Evolutionary conservation across 2,329 filamentous ascomycete species (phyloP).

Genomic region (Pseudopyrenochaeta lycopersici): DNA sequence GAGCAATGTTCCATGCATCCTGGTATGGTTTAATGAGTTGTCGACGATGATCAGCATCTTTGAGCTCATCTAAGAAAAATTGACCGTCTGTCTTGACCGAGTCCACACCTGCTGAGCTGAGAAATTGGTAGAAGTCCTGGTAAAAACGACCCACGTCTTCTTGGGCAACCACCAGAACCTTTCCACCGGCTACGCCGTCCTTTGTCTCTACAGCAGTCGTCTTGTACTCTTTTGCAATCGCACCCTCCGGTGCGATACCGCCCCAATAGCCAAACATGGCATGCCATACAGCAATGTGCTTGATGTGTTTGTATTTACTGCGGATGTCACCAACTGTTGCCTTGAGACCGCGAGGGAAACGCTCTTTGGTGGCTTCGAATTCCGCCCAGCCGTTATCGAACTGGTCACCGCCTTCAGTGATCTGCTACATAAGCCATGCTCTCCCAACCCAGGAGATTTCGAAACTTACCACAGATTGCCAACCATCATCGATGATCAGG

Average conservation of each 20-base stretch:
- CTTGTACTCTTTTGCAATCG: conserved; percentile 80
- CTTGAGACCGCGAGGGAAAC: conserved; percentile 83
- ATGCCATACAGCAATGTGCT: conserved; percentile 94
- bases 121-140: conserved; percentile 88
- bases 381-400: conserved; percentile 68
- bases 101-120: conserved; percentile 77
- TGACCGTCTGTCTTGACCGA: conserved; percentile 94
- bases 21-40: conserved; percentile 79
- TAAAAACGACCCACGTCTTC: conserved; percentile 82
- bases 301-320: conserved; percentile 73
- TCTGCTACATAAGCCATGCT: conserved; percentile 7
- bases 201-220: conserved; percentile 69
- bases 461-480: conserved; percentile 58
- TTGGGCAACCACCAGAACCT: conserved; percentile 76
- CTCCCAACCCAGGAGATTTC: neutral
- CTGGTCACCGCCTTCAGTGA: conserved; percentile 58
- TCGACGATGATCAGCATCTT: conserved; percentile 73
- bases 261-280: conserved; percentile 75
- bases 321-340: conserved; percentile 75
- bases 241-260: conserved; percentile 77
- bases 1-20: conserved; percentile 83
- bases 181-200: conserved; percentile 66
- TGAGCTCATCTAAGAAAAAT: conserved; percentile 83
- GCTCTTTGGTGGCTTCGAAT: conserved; percentile 83
- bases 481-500: conserved; percentile 96